Evolutionary conservation across 805 yeast species (phyloP).

Genomic region (Kazachstania kunashirensis): DNA sequence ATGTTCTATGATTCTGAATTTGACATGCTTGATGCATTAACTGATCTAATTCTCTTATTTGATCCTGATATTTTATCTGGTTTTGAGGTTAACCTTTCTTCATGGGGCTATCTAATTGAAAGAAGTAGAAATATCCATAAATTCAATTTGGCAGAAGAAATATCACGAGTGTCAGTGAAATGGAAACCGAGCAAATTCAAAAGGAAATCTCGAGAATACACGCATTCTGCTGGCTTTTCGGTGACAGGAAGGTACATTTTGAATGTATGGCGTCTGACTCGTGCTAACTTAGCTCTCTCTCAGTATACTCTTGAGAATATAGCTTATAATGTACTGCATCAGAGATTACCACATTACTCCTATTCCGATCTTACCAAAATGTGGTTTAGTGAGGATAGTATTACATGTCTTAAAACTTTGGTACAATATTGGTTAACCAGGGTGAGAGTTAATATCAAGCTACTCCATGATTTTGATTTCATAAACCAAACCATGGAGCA

Average conservation of each 20-base stretch:
- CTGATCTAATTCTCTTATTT: slow-evolving; percentile 43
- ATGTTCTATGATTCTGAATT: slow-evolving; percentile 44
- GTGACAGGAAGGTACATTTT: slow-evolving; percentile 76
- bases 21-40: slow-evolving; percentile 47
- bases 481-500: slow-evolving; percentile 68
- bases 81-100: slow-evolving; percentile 64
- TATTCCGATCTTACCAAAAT: slow-evolving; percentile 39
- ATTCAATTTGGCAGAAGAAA: slow-evolving; percentile 44
- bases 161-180: slow-evolving; percentile 49
- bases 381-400: slow-evolving; percentile 27
- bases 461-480: slow-evolving; percentile 54
- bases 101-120: slow-evolving; percentile 88
- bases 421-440: slow-evolving; percentile 40
- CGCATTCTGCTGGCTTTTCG: slow-evolving; percentile 59
- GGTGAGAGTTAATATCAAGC: slow-evolving; percentile 32
- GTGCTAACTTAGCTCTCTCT: slow-evolving; percentile 51
- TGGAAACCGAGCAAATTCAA: slow-evolving; percentile 49
- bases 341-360: slow-evolving; percentile 54
- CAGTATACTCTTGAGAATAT: slow-evolving; percentile 73
- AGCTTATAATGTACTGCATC: slow-evolving; percentile 56
- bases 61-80: slow-evolving; percentile 91
- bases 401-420: slow-evolving; percentile 32
- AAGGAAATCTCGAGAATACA: slow-evolving; percentile 56
- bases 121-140: slow-evolving; percentile 40
- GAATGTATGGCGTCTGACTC: slow-evolving; percentile 73